Conservation (phyloP, 371 early-diverging fungal genomes). For the Syncephalastrum contaminatum region DNA sequence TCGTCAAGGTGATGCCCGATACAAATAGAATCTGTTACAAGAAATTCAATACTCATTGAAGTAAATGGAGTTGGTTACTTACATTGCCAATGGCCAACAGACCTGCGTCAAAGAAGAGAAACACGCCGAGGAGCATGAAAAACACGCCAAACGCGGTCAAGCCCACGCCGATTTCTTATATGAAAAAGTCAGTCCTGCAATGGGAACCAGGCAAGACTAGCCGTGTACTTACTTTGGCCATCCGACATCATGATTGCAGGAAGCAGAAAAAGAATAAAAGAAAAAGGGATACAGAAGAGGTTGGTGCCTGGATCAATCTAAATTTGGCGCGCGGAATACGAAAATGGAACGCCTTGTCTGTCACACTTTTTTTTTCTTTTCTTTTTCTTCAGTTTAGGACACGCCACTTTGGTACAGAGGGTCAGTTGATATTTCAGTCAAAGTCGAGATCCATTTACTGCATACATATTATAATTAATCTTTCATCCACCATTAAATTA, state of each 20-base stretch:
- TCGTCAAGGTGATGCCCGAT: slow-evolving; percentile 77
- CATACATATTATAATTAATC: too few relatives aligned
- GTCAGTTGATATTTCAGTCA: too few relatives aligned
- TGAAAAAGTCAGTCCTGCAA: neutral
- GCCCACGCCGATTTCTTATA: slow-evolving; percentile 85
- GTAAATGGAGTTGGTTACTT: slow-evolving; percentile 16
- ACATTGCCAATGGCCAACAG: slow-evolving; percentile 92
- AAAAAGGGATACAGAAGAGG: neutral
- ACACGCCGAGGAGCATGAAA: slow-evolving; percentile 84
- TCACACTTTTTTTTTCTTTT: too few relatives aligned
- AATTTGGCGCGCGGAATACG: too few relatives aligned
- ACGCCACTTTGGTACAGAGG: too few relatives aligned
- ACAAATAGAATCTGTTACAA: slow-evolving; percentile 76
- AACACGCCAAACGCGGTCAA: slow-evolving; percentile 86
- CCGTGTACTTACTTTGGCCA: slow-evolving; percentile 8
- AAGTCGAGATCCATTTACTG: too few relatives aligned
- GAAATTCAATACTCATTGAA: neutral
- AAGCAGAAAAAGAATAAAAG: neutral
- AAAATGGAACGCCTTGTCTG: too few relatives aligned
- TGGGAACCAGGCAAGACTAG: neutral
- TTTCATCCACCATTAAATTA: too few relatives aligned
- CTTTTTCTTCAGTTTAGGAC: too few relatives aligned
- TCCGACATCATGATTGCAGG: slow-evolving; percentile 6
- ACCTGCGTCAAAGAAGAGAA: slow-evolving; percentile 89
- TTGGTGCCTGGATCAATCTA: slow-evolving; percentile 4